Evolutionary conservation across 2,329 filamentous ascomycete species (phyloP), one percentile per base, ranked within the genome.

Genomic region (Alternaria dauci): DNA sequence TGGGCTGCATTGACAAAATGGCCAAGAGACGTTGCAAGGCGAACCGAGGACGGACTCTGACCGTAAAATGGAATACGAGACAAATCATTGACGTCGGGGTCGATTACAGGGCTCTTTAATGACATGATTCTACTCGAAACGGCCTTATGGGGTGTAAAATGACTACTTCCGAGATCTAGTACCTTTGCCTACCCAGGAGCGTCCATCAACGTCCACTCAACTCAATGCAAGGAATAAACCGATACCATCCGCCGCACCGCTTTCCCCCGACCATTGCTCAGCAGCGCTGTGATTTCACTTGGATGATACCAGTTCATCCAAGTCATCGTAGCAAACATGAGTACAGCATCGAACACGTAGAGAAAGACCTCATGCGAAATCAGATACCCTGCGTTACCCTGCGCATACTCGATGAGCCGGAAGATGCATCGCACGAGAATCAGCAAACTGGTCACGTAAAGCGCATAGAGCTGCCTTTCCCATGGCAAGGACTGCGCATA

Each of bases 391-490:
- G 75, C 65, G 26, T 79, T 75, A 1, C 84, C 83, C 65, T 80
- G 70, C 0, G 74, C 62, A 59, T 83, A 87, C 73, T 86, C 84
- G 7, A 81, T 69, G 9, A 85, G 75, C 32, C 85, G 78, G 54
- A 85, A 84, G 2, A 85, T 59, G 7, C 75, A 81, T 36, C 85
- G 78, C 6, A 85, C 54, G 59, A 86, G 71, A 66, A 87, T 86
- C 18, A 86, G 70, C 0, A 70, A 61, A 58, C 78, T 81, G 30
- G 78, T 75, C 2, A 67, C 47, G 64, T 86, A 86, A 11, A 87
- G 75, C 0, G 75, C 73, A 8, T 70, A 54, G 62, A 86, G 71
- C 54, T 80, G 76, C 51, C 75, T 76, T 61, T 69, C 67, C 72
- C 73, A 75, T 2, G 63, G 63, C 1, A 71, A 42, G 12, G 62